These are phyloP conservation scores for Debaryomyces castellii DNA, from an alignment of 805 yeast species.

Conservation along the genomic window DNA sequence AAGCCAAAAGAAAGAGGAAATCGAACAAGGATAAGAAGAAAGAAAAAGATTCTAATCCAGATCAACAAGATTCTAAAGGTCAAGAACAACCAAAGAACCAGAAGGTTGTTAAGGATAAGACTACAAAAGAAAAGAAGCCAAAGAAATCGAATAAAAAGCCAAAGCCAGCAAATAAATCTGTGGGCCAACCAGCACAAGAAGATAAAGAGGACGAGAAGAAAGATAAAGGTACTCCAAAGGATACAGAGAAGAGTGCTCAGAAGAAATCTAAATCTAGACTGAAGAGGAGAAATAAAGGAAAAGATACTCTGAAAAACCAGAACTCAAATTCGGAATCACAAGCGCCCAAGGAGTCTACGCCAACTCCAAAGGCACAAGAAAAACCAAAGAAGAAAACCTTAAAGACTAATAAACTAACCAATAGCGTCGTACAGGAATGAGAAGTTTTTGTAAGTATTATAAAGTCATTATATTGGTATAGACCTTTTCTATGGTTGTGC, in stretches of 20 bases:
- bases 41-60: constrained; percentile 1
- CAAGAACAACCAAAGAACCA: constrained; percentile 1
- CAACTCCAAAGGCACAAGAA: background rate
- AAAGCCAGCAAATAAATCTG: constrained; percentile 1
- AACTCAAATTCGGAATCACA: background rate
- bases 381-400: background rate
- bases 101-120: constrained; percentile 5
- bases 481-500: background rate
- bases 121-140: constrained; percentile 3
- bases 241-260: background rate
- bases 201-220: constrained; percentile 1
- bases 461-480: no score
- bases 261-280: constrained; percentile 3
- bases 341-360: background rate
- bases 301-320: background rate
- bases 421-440: background rate
- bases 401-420: background rate
- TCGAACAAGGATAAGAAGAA: constrained; percentile 1
- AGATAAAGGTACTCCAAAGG: background rate
- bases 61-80: constrained; percentile 1
- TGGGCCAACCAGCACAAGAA: background rate
- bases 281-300: background rate
- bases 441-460: no score
- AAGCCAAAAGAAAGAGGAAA: constrained; percentile 3
- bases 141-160: constrained; percentile 3